Evolutionary conservation across 345 rosid genomes (phyloP), one percentile per base, ranked within the genome.

Genomic region (Gossypium bickii): DNA sequence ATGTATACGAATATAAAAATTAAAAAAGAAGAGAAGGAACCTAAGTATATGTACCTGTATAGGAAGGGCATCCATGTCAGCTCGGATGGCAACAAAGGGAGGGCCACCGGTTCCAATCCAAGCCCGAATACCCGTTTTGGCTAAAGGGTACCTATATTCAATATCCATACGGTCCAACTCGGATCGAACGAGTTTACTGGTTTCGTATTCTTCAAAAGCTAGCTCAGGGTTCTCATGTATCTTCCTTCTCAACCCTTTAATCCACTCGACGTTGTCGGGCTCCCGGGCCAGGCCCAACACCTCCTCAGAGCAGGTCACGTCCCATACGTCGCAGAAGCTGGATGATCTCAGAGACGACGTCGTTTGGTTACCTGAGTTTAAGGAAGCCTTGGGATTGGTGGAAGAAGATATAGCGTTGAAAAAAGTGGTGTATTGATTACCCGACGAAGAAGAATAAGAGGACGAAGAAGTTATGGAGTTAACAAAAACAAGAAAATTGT

Each of bases 161-260:
- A 89, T 84, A 45, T 77, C 88, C 85, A 89, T 62, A 57, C 74
- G 76, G 25, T 84, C 89, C 74, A 89, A 59, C 82, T 89, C 93
- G 3, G 68, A 60, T 62, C 93, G 71, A 47, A 89, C 78, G 70
- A 89, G 64, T 80, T 77, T 80, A 60, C 93, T 89, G 6, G 92
- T 89, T 75, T 83, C 83, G 9, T 78, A 27, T 72, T 89, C 92
- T 63, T 89, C 83, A 64, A 87, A 89, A 58, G 93, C 93, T 13
- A 89, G 89, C 82, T 89, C 90, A 8, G 93, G 93, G 51, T 85
- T 73, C 78, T 85, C 89, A 55, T 89, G 93, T 55, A 89, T 89
- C 78, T 43, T 84, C 82, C 93, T 84, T 72, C 93, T 83, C 52
- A 85, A 29, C 60, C 52, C 62, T 74, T 74, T 87, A 73, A 89